phyloP scores from a whole-genome alignment of 2,329 filamentous ascomycete genomes.

The Clarireedia hainanense region DNA sequence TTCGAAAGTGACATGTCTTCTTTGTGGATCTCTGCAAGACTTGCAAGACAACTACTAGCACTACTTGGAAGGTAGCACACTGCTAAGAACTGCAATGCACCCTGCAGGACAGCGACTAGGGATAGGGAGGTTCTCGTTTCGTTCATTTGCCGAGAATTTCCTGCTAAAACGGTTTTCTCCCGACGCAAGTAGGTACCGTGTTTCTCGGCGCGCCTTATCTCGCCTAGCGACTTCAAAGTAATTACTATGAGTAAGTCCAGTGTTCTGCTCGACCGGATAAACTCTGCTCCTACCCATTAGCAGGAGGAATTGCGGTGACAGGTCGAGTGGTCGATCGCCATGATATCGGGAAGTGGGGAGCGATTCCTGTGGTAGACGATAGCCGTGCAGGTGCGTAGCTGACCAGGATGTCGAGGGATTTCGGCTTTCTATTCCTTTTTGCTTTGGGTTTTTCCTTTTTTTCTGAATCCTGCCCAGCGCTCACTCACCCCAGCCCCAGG shows the following conservation, averaged over 20 bases:
- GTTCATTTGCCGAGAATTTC: too few species aligned
- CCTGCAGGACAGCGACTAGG: too few species aligned
- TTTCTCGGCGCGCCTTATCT: too few species aligned
- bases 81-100: too few species aligned
- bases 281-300: background rate
- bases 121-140: too few species aligned
- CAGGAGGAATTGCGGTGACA: background rate
- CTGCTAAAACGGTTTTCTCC: too few species aligned
- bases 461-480: background rate
- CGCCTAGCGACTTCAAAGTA: too few species aligned
- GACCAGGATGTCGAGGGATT: background rate
- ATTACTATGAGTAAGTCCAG: too few species aligned
- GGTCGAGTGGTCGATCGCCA: background rate
- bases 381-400: background rate
- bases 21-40: background rate
- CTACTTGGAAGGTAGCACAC: too few species aligned
- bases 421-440: background rate
- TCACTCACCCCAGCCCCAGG: background rate
- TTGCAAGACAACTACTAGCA: background rate
- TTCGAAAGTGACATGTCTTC: constrained; percentile 1
- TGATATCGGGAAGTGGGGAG: background rate
- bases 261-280: background rate
- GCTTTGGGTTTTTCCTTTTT: background rate
- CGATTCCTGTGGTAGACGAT: background rate
- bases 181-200: too few species aligned